Evolutionary conservation across 2,329 filamentous ascomycete species (phyloP).

Genomic region (Penicillium concentricum): DNA sequence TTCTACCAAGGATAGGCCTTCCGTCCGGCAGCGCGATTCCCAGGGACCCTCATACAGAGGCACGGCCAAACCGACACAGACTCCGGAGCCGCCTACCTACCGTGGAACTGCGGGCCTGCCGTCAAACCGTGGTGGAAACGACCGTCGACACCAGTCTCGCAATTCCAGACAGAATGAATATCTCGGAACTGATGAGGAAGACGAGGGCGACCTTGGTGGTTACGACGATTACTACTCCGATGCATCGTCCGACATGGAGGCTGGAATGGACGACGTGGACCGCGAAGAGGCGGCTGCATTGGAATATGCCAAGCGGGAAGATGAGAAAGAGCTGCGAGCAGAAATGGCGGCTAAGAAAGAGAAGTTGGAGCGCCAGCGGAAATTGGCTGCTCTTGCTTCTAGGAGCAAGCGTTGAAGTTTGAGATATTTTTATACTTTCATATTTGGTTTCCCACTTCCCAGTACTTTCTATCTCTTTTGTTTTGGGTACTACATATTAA

Average conservation of each 20-base stretch:
- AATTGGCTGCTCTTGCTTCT: slow-evolving; percentile 39
- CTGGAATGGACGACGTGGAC: slow-evolving; percentile 47
- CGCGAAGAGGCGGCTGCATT: slow-evolving; percentile 46
- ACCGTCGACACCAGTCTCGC: slow-evolving; percentile 27
- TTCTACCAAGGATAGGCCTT: slow-evolving; percentile 21
- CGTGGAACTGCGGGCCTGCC: slow-evolving; percentile 45
- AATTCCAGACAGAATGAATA: slow-evolving; percentile 43
- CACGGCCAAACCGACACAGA: slow-evolving; percentile 34
- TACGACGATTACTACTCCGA: slow-evolving; percentile 47
- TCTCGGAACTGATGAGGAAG: slow-evolving; percentile 49
- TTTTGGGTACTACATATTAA: slow-evolving; percentile 15
- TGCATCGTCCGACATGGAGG: slow-evolving; percentile 53
- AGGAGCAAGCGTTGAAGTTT: slow-evolving; percentile 29
- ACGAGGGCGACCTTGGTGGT: slow-evolving; percentile 43
- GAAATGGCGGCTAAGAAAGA: slow-evolving; percentile 48
- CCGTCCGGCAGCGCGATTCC: slow-evolving; percentile 33
- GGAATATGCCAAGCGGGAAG: slow-evolving; percentile 44
- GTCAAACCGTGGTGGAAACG: slow-evolving; percentile 24
- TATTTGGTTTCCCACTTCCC: background rate
- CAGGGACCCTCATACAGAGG: slow-evolving; percentile 40
- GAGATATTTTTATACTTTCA: slow-evolving; percentile 1
- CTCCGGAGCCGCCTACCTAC: slow-evolving; percentile 33
- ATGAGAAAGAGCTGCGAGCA: slow-evolving; percentile 45
- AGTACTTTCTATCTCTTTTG: slow-evolving; percentile 8
- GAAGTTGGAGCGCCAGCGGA: slow-evolving; percentile 48